A percentile compares a stretch with the other conserved stretches of the same genome.
These are phyloP conservation scores for Durotheca rogersii DNA, from an alignment of 495 filamentous ascomycete genomes.

Conservation along the genomic window DNA sequence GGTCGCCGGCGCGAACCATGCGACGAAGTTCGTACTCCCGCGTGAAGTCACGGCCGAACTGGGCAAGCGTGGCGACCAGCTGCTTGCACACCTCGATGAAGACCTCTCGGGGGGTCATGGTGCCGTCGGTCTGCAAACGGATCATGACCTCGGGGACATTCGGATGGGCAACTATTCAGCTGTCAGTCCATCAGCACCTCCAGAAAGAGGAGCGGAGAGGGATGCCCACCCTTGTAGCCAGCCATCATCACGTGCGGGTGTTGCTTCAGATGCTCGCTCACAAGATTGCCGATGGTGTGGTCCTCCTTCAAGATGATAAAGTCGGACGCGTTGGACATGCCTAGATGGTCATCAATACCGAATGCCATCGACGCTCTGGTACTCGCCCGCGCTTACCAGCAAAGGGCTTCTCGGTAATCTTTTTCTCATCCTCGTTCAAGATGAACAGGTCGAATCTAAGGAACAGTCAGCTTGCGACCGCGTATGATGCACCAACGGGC, in stretches of 20 bases:
- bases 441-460: constrained; percentile 88
- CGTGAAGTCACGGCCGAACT: constrained; percentile 82
- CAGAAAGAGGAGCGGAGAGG: background rate
- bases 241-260: constrained; percentile 78
- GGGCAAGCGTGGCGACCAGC: constrained; percentile 72
- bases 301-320: constrained; percentile 97
- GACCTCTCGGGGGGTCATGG: constrained; percentile 80
- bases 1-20: constrained; percentile 67
- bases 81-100: constrained; percentile 75
- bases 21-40: constrained; percentile 94
- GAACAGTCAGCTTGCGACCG: constrained; percentile 26
- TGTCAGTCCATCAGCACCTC: constrained; percentile 1
- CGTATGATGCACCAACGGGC: background rate
- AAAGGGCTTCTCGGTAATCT: constrained; percentile 80
- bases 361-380: background rate
- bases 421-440: constrained; percentile 77
- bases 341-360: constrained; percentile 46
- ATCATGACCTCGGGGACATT: constrained; percentile 82
- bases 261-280: constrained; percentile 76
- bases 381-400: constrained; percentile 62
- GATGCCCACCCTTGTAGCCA: constrained; percentile 73
- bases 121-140: constrained; percentile 89
- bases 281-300: constrained; percentile 90
- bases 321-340: constrained; percentile 78
- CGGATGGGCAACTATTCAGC: constrained; percentile 68